These are phyloP conservation scores for Monoraphidium neglectum DNA, from an alignment of 139 green algal species.

Conservation along the genomic window DNA sequence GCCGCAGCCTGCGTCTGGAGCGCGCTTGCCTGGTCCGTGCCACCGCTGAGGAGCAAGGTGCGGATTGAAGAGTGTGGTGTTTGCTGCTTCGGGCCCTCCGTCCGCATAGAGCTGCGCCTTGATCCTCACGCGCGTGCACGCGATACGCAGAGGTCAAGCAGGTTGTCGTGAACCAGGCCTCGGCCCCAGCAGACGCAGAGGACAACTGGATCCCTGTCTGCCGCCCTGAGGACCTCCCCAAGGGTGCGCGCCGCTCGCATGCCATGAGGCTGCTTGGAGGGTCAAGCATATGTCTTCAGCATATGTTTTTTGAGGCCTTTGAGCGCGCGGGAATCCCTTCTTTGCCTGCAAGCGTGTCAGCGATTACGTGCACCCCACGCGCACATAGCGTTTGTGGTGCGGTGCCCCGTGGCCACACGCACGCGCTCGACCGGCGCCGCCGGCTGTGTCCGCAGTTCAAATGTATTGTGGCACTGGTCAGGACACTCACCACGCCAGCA, in stretches of 20 bases:
- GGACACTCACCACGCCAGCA: too few relatives aligned
- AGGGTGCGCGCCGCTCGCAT: conserved; percentile 52
- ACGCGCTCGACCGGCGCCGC: background rate
- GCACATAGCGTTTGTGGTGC: background rate
- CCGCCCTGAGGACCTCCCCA: conserved; percentile 83
- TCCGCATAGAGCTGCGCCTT: too few relatives aligned
- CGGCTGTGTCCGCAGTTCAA: background rate
- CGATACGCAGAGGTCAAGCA: conserved; percentile 8
- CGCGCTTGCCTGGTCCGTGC: conserved; percentile 8
- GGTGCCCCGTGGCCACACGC: background rate
- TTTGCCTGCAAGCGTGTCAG: too few relatives aligned
- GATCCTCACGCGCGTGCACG: too few relatives aligned
- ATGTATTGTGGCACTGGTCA: too few relatives aligned
- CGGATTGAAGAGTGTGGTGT: too few relatives aligned
- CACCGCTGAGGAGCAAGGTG: conserved; percentile 34
- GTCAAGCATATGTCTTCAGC: too few relatives aligned
- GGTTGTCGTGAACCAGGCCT: background rate
- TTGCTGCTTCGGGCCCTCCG: too few relatives aligned
- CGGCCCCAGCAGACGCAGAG: background rate
- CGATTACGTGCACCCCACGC: too few relatives aligned
- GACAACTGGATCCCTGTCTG: conserved; percentile 73
- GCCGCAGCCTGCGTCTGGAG: background rate
- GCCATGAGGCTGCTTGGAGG: background rate
- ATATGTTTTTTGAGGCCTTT: too few relatives aligned
- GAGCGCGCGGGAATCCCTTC: too few relatives aligned